A percentile compares a stretch with the other conserved stretches of the same genome.
These are phyloP conservation scores for Microsporum canis DNA, from an alignment of 2,329 filamentous ascomycete species.

Conservation along the genomic window DNA sequence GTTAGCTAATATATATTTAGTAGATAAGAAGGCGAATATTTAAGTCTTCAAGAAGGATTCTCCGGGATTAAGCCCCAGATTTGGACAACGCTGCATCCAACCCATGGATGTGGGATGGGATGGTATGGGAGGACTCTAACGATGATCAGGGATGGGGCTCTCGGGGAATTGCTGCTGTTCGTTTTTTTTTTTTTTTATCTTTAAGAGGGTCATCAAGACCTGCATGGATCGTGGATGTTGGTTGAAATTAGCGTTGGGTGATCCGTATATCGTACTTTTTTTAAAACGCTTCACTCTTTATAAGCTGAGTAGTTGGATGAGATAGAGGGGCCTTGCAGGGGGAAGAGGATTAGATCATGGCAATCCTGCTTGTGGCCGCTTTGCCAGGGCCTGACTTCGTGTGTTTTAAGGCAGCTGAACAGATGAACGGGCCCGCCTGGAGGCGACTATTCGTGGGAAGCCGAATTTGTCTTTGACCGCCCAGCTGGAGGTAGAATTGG, in stretches of 20 bases:
- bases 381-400: neutral
- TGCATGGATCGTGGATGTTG: neutral
- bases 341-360: no score
- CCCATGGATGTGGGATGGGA: neutral
- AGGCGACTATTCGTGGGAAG: neutral
- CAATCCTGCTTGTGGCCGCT: neutral
- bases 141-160: neutral
- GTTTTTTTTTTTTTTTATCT: neutral
- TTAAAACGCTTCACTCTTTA: neutral
- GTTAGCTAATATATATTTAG: neutral
- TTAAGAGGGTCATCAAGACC: neutral
- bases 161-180: slow-evolving; percentile 1
- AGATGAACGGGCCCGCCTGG: neutral
- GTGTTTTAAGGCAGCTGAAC: neutral
- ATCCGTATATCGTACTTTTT: neutral
- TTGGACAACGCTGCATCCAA: neutral
- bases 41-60: neutral
- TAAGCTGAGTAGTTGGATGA: neutral
- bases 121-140: neutral
- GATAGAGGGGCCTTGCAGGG: neutral
- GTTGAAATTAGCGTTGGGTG: neutral
- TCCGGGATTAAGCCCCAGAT: neutral
- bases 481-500: neutral
- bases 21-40: neutral
- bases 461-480: neutral